Percentiles rank a stretch among this genome's conserved stretches.
phyloP scores from a whole-genome alignment of 2,329 filamentous ascomycete genomes.

The Sporothrix brasiliensis region DNA sequence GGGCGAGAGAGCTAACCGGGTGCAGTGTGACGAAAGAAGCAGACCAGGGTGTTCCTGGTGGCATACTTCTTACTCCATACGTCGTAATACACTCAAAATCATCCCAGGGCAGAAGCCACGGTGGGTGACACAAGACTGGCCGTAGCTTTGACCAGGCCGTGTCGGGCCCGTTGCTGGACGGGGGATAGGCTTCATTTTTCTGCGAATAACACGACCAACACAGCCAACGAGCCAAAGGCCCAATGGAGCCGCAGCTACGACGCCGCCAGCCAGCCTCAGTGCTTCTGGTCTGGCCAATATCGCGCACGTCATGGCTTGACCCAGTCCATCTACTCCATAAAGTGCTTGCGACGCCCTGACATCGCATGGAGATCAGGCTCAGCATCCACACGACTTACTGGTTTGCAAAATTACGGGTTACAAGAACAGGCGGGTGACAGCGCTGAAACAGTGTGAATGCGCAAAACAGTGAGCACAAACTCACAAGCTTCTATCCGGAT shows the following conservation, averaged over 20 bases:
- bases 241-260: neutral
- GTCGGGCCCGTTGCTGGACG: neutral
- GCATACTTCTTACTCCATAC: neutral
- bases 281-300: neutral
- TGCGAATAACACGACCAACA: neutral
- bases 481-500: neutral
- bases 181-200: neutral
- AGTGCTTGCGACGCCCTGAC: neutral
- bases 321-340: neutral
- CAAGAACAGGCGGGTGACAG: neutral
- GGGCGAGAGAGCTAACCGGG: constrained; percentile 7
- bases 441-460: neutral
- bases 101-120: neutral
- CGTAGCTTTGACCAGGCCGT: constrained; percentile 2
- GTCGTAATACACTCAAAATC: too few species aligned
- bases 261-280: constrained; percentile 1
- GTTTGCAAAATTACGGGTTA: neutral
- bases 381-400: neutral
- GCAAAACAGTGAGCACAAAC: neutral
- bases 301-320: neutral
- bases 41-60: constrained; percentile 6
- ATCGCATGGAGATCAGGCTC: constrained; percentile 12
- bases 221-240: neutral
- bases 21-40: constrained; percentile 5
- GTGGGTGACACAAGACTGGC: neutral